Percentiles rank a stretch among this genome's conserved stretches.
Conservation (phyloP, 306 rosid species). For the Cucurbita ficifolia region DNA sequence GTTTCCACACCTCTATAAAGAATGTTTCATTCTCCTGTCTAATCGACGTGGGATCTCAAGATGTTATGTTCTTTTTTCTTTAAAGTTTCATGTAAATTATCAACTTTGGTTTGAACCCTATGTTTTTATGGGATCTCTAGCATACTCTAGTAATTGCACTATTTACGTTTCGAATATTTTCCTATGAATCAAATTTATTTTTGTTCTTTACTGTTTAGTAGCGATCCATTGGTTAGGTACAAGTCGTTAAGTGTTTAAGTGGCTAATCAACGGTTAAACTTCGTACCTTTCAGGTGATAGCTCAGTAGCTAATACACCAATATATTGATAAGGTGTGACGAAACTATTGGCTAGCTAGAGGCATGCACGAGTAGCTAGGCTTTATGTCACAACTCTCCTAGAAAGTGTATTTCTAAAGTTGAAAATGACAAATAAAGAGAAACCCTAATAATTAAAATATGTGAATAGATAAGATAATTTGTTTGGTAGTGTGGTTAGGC, state of each 20-base stretch:
- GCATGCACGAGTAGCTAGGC: background rate
- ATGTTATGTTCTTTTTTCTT: no score
- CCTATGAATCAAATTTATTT: no score
- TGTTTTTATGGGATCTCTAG: no score
- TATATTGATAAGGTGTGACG: background rate
- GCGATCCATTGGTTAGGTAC: no score
- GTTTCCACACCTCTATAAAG: no score
- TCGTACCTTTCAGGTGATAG: background rate
- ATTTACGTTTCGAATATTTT: no score
- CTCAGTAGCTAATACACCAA: background rate
- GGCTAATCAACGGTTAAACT: background rate
- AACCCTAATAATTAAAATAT: background rate
- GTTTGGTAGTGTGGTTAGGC: slow-evolving; percentile 2
- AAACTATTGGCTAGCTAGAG: background rate
- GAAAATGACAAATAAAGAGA: background rate
- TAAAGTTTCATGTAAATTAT: no score
- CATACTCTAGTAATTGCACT: no score
- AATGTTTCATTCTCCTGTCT: no score
- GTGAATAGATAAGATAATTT: background rate
- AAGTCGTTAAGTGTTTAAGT: background rate
- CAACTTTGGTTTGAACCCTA: no score
- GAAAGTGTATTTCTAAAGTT: background rate
- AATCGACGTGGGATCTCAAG: no score
- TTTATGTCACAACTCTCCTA: background rate
- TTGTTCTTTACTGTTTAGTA: no score